phyloP scores from a whole-genome alignment of 2,329 filamentous ascomycete genomes.

The Neonectria ditissima region DNA sequence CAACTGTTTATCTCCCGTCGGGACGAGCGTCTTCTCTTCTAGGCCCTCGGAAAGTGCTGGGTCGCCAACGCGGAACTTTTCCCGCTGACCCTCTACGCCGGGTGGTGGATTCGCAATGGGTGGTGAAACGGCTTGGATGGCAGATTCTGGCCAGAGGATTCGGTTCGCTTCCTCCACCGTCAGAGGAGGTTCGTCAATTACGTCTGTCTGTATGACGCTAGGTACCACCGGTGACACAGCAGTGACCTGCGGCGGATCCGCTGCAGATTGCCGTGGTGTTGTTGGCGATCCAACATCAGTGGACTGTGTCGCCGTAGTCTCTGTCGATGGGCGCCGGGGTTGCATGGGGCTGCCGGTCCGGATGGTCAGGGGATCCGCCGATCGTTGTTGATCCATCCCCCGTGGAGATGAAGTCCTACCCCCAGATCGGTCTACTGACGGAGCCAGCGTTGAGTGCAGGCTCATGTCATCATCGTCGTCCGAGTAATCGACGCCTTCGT shows the following conservation, averaged over 20 bases:
- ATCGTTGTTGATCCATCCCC: constrained; percentile 26
- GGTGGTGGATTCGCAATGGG: constrained; percentile 17
- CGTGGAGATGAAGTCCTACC: constrained; percentile 30
- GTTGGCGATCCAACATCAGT: constrained; percentile 32
- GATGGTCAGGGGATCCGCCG: constrained; percentile 31
- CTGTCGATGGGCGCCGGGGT: constrained; percentile 33
- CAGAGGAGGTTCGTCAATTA: constrained; percentile 49
- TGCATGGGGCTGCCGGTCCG: constrained; percentile 33
- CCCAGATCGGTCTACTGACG: constrained; percentile 31
- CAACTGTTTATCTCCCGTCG: constrained; percentile 51
- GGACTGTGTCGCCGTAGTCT: constrained; percentile 38
- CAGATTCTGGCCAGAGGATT: constrained; percentile 55
- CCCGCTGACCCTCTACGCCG: constrained; percentile 47
- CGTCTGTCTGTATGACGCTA: constrained; percentile 28
- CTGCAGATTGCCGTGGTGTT: constrained; percentile 35
- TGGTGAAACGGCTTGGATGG: constrained; percentile 33
- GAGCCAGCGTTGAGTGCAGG: constrained; percentile 36
- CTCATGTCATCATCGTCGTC: constrained; percentile 44
- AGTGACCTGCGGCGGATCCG: constrained; percentile 18
- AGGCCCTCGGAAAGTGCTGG: constrained; percentile 45
- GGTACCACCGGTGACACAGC: constrained; percentile 20
- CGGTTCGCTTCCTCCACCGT: constrained; percentile 55
- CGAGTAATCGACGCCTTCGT: constrained; percentile 34
- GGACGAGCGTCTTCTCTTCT: constrained; percentile 56
- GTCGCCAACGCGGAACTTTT: constrained; percentile 56